These are phyloP conservation scores for Dictyostelium citrinum DNA, from an alignment of 78 protist species.

Conservation along the genomic window DNA sequence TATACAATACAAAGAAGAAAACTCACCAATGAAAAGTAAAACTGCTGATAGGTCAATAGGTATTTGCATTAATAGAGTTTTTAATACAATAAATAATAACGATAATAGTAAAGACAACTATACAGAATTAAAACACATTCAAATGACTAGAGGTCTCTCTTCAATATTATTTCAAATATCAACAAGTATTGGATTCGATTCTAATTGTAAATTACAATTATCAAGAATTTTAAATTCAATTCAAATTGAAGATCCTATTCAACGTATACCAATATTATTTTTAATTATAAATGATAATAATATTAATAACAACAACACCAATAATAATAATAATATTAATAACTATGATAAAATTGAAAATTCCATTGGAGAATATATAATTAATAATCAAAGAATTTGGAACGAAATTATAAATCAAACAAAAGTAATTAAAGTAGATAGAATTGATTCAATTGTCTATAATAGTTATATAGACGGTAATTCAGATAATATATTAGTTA, in stretches of 20 bases:
- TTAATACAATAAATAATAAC: background rate
- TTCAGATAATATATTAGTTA: background rate
- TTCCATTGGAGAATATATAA: background rate
- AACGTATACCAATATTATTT: background rate
- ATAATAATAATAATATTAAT: background rate
- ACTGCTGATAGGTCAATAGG: conserved; percentile 1
- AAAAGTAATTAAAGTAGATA: background rate
- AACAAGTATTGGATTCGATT: background rate
- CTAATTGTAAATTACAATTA: background rate
- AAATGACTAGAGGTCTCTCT: background rate
- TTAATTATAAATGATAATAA: background rate
- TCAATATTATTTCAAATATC: background rate
- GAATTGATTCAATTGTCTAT: background rate
- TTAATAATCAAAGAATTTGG: background rate
- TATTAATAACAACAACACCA: background rate
- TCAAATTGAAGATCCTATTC: background rate
- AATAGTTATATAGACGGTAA: no score
- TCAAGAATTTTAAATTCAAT: background rate
- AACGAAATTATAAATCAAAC: background rate
- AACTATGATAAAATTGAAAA: background rate
- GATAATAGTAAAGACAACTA: background rate
- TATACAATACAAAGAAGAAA: background rate
- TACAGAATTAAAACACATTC: background rate
- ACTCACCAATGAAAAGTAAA: background rate
- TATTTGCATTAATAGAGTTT: background rate